Evolutionary conservation across 2,329 filamentous ascomycete species (phyloP).

Genomic region (Colletotrichum falcatum): DNA sequence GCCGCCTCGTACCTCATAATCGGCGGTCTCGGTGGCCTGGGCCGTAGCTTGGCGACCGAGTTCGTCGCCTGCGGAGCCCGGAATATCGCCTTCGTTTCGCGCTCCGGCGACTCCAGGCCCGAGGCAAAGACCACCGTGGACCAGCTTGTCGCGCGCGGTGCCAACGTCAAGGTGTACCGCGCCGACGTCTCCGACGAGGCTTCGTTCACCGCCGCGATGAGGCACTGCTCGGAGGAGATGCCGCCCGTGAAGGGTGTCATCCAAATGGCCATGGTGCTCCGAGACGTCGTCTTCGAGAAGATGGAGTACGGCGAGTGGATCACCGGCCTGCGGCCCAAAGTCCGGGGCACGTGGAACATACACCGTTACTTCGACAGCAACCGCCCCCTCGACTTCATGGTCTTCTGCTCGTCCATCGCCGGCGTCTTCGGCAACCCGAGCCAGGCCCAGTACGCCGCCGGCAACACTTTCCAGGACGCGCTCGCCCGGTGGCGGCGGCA

Average conservation of each 20-base stretch:
- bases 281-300: constrained; percentile 42
- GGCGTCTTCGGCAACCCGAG: constrained; percentile 49
- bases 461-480: constrained; percentile 55
- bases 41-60: constrained; percentile 44
- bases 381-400: constrained; percentile 48
- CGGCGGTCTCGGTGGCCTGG: constrained; percentile 48
- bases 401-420: constrained; percentile 46
- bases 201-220: not conserved
- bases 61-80: constrained; percentile 46
- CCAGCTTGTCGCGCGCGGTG: not conserved
- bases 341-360: constrained; percentile 50
- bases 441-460: constrained; percentile 55
- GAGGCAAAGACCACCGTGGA: not conserved
- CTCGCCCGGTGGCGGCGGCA: constrained; percentile 49
- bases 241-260: constrained; percentile 40
- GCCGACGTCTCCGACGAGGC: constrained; percentile 49
- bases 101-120: constrained; percentile 42
- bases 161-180: constrained; percentile 40
- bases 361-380: constrained; percentile 44
- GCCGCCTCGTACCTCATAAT: constrained; percentile 48
- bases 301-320: constrained; percentile 48
- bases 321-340: constrained; percentile 47
- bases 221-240: constrained; percentile 8
- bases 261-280: constrained; percentile 37
- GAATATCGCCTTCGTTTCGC: constrained; percentile 47